Conservation (phyloP, 305 asterid genomes). For the Caryopteris hybrid region DNA sequence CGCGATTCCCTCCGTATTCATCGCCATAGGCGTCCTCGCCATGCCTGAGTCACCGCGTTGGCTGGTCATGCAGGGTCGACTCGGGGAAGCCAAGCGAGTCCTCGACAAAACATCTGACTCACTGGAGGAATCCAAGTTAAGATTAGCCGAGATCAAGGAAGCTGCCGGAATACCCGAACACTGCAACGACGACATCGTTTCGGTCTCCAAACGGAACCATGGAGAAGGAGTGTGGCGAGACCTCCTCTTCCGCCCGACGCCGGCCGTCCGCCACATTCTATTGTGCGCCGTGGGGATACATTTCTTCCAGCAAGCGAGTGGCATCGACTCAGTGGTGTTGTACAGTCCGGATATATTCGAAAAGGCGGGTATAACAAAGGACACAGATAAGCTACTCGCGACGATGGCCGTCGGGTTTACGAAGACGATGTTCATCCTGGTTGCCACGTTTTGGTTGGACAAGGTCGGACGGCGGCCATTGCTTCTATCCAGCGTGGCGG, state of each 20-base stretch:
- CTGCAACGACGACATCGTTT: slow-evolving; percentile 48
- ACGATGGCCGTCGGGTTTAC: slow-evolving; percentile 70
- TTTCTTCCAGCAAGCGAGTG: slow-evolving; percentile 69
- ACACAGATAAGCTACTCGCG: slow-evolving; percentile 42
- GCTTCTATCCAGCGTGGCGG: slow-evolving; percentile 54
- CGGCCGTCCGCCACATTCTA: slow-evolving; percentile 54
- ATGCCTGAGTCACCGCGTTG: slow-evolving; percentile 96
- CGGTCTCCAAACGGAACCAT: slow-evolving; percentile 20
- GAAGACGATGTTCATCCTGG: slow-evolving; percentile 63
- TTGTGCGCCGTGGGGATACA: slow-evolving; percentile 61
- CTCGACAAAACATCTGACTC: slow-evolving; percentile 69
- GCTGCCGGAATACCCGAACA: slow-evolving; percentile 65
- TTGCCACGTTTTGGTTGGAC: slow-evolving; percentile 59
- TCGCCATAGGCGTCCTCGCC: slow-evolving; percentile 52
- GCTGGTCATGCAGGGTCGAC: slow-evolving; percentile 87
- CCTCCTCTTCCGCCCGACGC: slow-evolving; percentile 51
- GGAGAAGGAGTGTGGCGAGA: slow-evolving; percentile 66
- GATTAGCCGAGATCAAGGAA: slow-evolving; percentile 55
- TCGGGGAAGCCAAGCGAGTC: slow-evolving; percentile 64
- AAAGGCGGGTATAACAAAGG: slow-evolving; percentile 44
- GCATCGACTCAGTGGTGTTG: slow-evolving; percentile 66
- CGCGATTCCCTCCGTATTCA: slow-evolving; percentile 60
- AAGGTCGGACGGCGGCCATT: slow-evolving; percentile 61
- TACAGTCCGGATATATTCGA: slow-evolving; percentile 62
- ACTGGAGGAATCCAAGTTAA: slow-evolving; percentile 42